These are phyloP conservation scores for Neofusicoccum cordaticola DNA, from an alignment of 2,329 filamentous ascomycete species.

Conservation along the genomic window DNA sequence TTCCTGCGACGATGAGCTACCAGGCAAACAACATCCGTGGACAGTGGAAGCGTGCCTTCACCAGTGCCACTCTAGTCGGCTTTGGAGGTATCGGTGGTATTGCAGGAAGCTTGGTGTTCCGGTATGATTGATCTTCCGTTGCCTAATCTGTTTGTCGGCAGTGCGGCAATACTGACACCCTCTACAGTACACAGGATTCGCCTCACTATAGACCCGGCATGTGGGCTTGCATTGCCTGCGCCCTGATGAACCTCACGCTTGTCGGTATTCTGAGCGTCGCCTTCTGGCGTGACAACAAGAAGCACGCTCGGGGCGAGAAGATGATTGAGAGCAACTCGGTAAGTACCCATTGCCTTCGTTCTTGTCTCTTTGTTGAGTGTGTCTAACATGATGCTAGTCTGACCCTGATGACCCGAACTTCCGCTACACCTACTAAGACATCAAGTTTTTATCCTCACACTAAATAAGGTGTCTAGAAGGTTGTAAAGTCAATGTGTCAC, in stretches of 20 bases:
- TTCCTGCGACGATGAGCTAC: constrained; percentile 72
- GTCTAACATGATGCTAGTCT: not conserved
- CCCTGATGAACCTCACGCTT: constrained; percentile 35
- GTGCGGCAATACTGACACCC: too few relatives aligned
- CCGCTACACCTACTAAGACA: constrained; percentile 13
- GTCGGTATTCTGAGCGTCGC: constrained; percentile 31
- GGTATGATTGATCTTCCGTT: not conserved
- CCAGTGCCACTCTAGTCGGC: constrained; percentile 71
- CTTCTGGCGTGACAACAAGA: constrained; percentile 36
- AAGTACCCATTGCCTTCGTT: constrained; percentile 16
- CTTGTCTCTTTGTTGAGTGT: not conserved
- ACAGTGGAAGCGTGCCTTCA: constrained; percentile 84
- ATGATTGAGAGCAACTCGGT: constrained; percentile 40
- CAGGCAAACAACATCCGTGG: constrained; percentile 86
- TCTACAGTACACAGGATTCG: constrained; percentile 34
- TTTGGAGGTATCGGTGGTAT: constrained; percentile 79
- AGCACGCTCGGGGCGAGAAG: constrained; percentile 40
- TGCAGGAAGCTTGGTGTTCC: constrained; percentile 70
- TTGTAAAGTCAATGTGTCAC: not conserved
- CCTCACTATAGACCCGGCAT: constrained; percentile 36
- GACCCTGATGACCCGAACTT: constrained; percentile 9
- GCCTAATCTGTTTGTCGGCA: too few relatives aligned
- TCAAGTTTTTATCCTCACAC: not conserved
- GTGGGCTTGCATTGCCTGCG: constrained; percentile 39
- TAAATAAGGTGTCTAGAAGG: not conserved